Evolutionary conservation across 768 basidiomycete species (phyloP).

Genomic region (Mrakia hoshinonis): DNA sequence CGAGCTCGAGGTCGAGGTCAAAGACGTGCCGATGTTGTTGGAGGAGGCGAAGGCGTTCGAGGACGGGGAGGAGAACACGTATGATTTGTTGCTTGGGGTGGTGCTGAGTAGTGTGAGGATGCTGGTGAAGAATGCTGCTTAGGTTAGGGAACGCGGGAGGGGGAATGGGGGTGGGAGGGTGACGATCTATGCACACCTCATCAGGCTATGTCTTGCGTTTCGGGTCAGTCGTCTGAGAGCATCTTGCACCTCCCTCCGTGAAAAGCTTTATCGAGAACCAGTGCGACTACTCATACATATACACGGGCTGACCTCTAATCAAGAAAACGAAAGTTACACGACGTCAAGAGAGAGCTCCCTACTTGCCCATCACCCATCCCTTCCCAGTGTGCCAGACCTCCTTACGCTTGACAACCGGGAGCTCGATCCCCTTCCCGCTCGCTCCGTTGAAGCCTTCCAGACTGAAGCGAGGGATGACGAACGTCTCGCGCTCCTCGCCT

Average conservation of each 20-base stretch:
- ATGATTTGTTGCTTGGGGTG: slow-evolving; percentile 83
- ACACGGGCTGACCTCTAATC: too few species aligned
- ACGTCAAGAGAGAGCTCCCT: background rate
- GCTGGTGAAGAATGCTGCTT: slow-evolving; percentile 62
- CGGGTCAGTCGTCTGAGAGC: too few species aligned
- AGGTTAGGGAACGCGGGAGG: background rate
- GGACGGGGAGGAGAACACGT: slow-evolving; percentile 57
- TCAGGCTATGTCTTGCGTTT: too few species aligned
- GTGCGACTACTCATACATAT: too few species aligned
- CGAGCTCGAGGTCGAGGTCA: slow-evolving; percentile 80
- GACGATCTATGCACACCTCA: too few species aligned
- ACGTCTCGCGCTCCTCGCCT: slow-evolving; percentile 24
- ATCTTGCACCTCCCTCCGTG: too few species aligned
- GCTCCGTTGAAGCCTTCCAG: background rate
- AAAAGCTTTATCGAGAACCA: too few species aligned
- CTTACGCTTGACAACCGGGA: slow-evolving; percentile 17
- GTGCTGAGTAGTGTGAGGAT: slow-evolving; percentile 91
- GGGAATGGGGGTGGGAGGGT: too few species aligned
- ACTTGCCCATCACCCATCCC: slow-evolving; percentile 20
- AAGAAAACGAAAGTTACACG: slow-evolving; percentile 20
- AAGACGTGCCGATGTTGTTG: slow-evolving; percentile 61
- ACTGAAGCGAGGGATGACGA: slow-evolving; percentile 29
- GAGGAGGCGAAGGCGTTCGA: slow-evolving; percentile 60
- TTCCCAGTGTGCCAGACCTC: slow-evolving; percentile 25
- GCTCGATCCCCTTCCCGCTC: slow-evolving; percentile 23